Base-by-base conservation (phyloP, 2,329 filamentous ascomycete species). In the Aureobasidium sp. region DNA sequence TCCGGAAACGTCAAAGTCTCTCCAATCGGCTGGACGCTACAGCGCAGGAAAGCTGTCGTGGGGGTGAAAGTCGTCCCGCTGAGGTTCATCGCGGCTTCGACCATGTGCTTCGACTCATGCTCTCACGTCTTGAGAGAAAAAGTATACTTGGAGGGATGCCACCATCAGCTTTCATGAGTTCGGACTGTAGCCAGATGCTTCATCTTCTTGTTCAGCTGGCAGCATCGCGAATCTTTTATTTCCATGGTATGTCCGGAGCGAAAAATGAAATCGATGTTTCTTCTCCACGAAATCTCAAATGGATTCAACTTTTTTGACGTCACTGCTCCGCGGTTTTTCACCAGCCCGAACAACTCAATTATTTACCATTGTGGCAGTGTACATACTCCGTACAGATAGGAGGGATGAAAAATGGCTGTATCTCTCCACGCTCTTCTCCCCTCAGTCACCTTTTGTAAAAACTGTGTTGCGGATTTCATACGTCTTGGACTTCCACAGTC, bases 311-410 rank as follows among this genome's bases (percentile, higher is more conserved):
- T 33, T 51, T 29, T 53, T 50, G 46, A 53, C 49, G 49, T 53
- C 49, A 53, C 23, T 27, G 33, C 10, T 53, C 49, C 49, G 49
- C 49, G 49, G 49, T 38, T 23, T n/a, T 6, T 38, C 21, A 21
- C 25, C 35, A 53, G 35, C n/a, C 35, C 21, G 49, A 40, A 40
- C 33, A 35, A 35, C 47, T 19, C 43, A 46, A 46, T 51, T 38
- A n/a, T 51, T 6, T n/a, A 27, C 31, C 31, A 53, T 53, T 53
- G 49, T 53, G 49, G 49, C 49, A 53, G 49, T 53, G 49, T 53
- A 29, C 4, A n/a, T n/a, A 9, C 4, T 29, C n/a, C 37, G 17
- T 53, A 53, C 19, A 40, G 19, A 37, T 25, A 25, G n/a, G 13
- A 50, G 21, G 47, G 19, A 8, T 15, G 15, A 10, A 53, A 23